phyloP scores from a whole-genome alignment of 108 stramenopile genomes.

The Schizochytrium sp. region DNA sequence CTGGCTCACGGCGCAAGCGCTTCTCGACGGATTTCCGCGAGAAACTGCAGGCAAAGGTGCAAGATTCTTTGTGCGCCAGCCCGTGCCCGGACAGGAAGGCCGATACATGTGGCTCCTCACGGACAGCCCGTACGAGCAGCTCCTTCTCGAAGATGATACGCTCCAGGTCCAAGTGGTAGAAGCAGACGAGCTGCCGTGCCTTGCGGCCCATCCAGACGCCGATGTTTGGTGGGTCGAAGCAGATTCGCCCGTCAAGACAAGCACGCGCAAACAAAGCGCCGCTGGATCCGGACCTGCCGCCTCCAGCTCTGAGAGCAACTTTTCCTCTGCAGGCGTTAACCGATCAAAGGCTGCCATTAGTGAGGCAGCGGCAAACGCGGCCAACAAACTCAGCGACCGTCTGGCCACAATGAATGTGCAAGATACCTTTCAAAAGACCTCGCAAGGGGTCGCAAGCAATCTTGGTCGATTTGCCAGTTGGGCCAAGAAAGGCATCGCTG shows the following conservation, averaged over 20 bases:
- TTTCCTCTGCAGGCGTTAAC: too few relatives aligned
- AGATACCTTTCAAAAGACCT: neutral
- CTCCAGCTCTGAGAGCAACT: too few relatives aligned
- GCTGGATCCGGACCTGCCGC: too few relatives aligned
- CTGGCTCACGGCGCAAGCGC: neutral
- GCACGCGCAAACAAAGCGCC: too few relatives aligned
- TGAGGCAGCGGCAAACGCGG: neutral
- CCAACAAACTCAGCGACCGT: neutral
- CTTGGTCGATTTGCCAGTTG: neutral
- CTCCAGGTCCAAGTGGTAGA: neutral
- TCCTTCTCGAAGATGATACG: neutral
- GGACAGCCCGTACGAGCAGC: neutral
- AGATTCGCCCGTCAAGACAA: neutral
- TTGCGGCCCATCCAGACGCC: neutral
- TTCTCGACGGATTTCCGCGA: neutral
- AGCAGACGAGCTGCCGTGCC: neutral
- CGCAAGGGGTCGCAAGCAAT: neutral
- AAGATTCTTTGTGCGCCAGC: neutral
- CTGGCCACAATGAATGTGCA: neutral
- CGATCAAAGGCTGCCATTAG: neutral
- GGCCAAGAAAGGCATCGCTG: conserved; percentile 10
- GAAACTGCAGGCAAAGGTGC: neutral
- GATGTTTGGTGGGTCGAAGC: neutral
- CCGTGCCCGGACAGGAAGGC: neutral
- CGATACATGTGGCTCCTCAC: neutral